Percentiles rank a stretch among this genome's conserved stretches.
Conservation (phyloP, 2,329 filamentous ascomycete genomes). For the Hypomyces rosellus region DNA sequence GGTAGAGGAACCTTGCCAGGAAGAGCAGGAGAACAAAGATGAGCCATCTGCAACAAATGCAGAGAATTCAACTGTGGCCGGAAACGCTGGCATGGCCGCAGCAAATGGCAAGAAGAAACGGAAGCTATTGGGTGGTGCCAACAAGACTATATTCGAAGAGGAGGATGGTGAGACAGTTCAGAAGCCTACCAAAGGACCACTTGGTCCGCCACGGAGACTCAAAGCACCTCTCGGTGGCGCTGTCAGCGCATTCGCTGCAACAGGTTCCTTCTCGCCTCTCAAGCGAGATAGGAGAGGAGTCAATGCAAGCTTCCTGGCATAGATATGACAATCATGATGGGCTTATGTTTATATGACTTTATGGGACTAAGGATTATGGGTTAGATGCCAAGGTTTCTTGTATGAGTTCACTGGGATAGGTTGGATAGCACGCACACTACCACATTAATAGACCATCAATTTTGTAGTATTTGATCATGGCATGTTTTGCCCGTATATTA, state of each 20-base stretch:
- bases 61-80: constrained; percentile 10
- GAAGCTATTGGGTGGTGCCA: constrained; percentile 58
- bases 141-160: constrained; percentile 64
- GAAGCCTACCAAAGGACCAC: constrained; percentile 27
- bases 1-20: background rate
- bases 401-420: too few relatives aligned
- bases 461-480: too few relatives aligned
- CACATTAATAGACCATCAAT: too few relatives aligned
- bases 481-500: too few relatives aligned
- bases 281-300: constrained; percentile 63
- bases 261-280: constrained; percentile 60
- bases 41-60: background rate
- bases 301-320: constrained; percentile 48
- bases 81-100: constrained; percentile 19
- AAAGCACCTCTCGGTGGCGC: constrained; percentile 34
- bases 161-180: constrained; percentile 45
- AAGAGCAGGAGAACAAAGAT: background rate
- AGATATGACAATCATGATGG: background rate
- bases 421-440: too few relatives aligned
- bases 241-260: constrained; percentile 41
- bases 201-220: constrained; percentile 21
- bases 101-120: constrained; percentile 61
- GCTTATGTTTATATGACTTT: too few relatives aligned
- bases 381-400: too few relatives aligned
- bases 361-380: too few relatives aligned